phyloP scores from a whole-genome alignment of 2,329 filamentous ascomycete genomes.

The Neopestalotiopsis sp. region DNA sequence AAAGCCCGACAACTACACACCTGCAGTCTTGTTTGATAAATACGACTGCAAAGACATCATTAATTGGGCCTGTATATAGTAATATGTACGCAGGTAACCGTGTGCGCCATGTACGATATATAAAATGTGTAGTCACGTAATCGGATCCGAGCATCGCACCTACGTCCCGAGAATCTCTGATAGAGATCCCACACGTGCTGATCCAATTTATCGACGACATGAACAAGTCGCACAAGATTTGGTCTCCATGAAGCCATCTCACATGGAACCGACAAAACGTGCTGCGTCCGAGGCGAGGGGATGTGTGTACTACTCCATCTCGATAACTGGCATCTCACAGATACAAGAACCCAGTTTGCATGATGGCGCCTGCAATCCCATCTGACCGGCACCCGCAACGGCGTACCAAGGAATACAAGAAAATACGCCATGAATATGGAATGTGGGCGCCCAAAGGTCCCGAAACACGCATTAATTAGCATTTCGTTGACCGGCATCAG shows the following conservation, averaged over 20 bases:
- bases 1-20: background rate
- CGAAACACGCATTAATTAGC: background rate
- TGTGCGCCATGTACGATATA: no score
- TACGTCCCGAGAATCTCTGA: background rate
- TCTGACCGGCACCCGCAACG: background rate
- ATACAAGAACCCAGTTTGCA: background rate
- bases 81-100: no score
- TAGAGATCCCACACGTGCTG: background rate
- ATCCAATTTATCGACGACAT: background rate
- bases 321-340: background rate
- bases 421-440: background rate
- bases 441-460: constrained; percentile 13
- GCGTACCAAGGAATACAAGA: no score
- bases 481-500: background rate
- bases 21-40: background rate
- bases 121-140: background rate
- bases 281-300: no score
- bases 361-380: background rate
- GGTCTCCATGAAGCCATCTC: background rate
- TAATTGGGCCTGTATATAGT: background rate
- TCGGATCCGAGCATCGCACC: background rate
- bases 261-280: no score
- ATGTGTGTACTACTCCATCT: no score
- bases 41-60: background rate
- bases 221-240: background rate